Evolutionary conservation across 2,329 filamentous ascomycete genomes (phyloP).

Genomic region (Scytalidium lignicola): DNA sequence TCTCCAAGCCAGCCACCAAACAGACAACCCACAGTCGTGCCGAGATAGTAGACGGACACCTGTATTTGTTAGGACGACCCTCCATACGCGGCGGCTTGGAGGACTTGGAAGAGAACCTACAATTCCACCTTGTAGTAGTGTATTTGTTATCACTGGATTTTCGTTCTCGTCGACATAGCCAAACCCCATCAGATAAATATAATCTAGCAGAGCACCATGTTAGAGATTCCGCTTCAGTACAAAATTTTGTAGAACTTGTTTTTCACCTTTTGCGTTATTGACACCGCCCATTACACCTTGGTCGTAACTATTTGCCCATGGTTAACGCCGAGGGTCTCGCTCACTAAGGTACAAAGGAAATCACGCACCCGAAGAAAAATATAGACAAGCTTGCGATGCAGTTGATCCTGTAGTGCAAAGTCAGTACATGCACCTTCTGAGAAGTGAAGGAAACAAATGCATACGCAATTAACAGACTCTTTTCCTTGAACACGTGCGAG

Average conservation of each 20-base stretch:
- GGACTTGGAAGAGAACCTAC: no score
- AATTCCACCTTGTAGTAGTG: constrained; percentile 58
- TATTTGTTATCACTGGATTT: constrained; percentile 51
- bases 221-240: no score
- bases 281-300: constrained; percentile 59
- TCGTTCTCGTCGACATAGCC: constrained; percentile 49
- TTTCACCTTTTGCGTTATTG: constrained; percentile 59
- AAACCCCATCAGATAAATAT: constrained; percentile 60
- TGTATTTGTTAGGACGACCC: no score
- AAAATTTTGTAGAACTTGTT: no score
- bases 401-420: constrained; percentile 42
- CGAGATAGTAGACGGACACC: constrained; percentile 51
- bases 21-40: constrained; percentile 58
- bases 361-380: constrained; percentile 53
- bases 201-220: no score
- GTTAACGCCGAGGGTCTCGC: constrained; percentile 1
- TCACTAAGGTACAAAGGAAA: neutral
- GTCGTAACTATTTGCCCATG: constrained; percentile 35
- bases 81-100: no score
- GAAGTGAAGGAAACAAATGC: no score
- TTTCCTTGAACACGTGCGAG: constrained; percentile 50
- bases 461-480: constrained; percentile 45
- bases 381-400: constrained; percentile 59
- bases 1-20: constrained; percentile 61
- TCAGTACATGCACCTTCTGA: constrained; percentile 40